Evolutionary conservation across 1,139 yeast species (phyloP).

Genomic region (Scheffersomyces parashehatae): DNA sequence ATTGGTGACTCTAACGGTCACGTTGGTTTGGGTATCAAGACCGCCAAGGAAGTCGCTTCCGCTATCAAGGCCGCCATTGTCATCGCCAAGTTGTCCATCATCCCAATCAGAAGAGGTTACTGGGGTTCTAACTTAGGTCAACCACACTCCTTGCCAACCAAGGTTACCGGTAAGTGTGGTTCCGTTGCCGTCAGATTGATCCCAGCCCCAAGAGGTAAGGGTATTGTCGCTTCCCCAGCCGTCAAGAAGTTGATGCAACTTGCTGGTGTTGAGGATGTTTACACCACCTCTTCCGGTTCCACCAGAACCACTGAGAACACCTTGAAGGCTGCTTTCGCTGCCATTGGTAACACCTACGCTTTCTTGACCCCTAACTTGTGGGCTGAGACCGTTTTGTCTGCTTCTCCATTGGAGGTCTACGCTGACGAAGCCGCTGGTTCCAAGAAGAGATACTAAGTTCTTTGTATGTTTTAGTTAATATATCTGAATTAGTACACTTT

Average conservation of each 20-base stretch:
- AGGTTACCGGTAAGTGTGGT: slow-evolving; percentile 99
- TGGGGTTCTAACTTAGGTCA: slow-evolving; percentile 99
- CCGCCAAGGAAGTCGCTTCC: slow-evolving; percentile 99
- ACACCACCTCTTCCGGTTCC: slow-evolving; percentile 98
- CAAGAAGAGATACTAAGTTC: slow-evolving; percentile 68
- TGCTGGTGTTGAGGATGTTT: slow-evolving; percentile 99
- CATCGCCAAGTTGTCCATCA: slow-evolving; percentile 97
- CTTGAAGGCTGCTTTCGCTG: slow-evolving; percentile 99
- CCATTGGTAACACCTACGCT: slow-evolving; percentile 99
- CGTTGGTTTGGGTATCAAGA: slow-evolving; percentile 99
- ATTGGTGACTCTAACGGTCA: slow-evolving; percentile 99
- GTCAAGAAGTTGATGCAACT: slow-evolving; percentile 98
- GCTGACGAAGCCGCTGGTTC: slow-evolving; percentile 78
- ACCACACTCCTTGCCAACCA: slow-evolving; percentile 98
- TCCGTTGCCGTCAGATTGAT: slow-evolving; percentile 97
- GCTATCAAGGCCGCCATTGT: slow-evolving; percentile 99
- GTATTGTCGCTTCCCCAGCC: slow-evolving; percentile 99
- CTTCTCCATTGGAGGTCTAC: slow-evolving; percentile 94
- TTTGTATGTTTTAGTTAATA: slow-evolving; percentile 1
- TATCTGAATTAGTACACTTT: not conserved
- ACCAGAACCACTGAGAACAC: slow-evolving; percentile 99
- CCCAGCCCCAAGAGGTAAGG: slow-evolving; percentile 99
- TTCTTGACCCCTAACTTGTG: slow-evolving; percentile 99
- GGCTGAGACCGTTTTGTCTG: slow-evolving; percentile 80
- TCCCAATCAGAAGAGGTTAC: slow-evolving; percentile 99